phyloP scores from a whole-genome alignment of 441 rosid species.

The Codiaeum variegatum region DNA sequence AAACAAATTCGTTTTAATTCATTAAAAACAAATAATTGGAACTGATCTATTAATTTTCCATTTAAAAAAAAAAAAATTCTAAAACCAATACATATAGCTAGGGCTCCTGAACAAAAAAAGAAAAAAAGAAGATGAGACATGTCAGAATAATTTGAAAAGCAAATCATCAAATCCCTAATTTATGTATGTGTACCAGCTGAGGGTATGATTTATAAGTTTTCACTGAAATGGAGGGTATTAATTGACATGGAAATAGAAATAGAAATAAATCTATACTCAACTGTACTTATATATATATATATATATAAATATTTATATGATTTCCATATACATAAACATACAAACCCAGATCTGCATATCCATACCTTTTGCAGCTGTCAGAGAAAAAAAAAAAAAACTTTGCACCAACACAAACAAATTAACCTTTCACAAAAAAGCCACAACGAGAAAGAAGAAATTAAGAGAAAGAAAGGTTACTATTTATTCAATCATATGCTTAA shows the following conservation, averaged over 20 bases:
- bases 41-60: neutral
- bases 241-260: slow-evolving; percentile 17
- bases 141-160: neutral
- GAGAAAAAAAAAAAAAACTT: slow-evolving; percentile 19
- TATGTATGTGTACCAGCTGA: neutral
- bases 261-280: neutral
- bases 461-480: no score
- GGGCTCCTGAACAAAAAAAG: neutral
- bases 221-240: neutral
- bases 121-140: neutral
- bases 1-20: no score
- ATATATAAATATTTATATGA: neutral
- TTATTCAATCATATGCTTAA: no score
- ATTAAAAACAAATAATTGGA: neutral
- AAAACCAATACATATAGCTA: no score
- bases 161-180: slow-evolving; percentile 12
- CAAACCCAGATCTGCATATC: slow-evolving; percentile 18
- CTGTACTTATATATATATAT: neutral
- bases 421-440: neutral
- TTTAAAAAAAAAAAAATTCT: neutral
- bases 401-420: slow-evolving; percentile 12
- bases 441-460: neutral
- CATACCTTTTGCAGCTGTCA: neutral
- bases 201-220: neutral
- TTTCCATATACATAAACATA: neutral